Evolutionary conservation across 2,329 filamentous ascomycete genomes (phyloP).

Genomic region (Fusarium palustre): DNA sequence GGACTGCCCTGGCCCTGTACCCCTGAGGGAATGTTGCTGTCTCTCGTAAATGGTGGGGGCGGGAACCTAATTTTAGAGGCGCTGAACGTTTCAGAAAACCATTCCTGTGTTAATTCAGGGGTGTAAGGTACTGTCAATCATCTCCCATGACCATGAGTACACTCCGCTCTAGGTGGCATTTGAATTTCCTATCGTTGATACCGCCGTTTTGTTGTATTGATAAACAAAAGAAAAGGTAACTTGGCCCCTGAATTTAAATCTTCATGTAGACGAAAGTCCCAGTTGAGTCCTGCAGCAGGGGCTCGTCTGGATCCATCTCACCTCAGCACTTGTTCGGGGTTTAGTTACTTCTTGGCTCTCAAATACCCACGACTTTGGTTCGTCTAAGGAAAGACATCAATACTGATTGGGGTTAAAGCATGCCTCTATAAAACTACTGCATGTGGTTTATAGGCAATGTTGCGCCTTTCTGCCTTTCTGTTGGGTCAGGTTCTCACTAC

Average conservation of each 20-base stretch:
- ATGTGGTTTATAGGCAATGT: not conserved
- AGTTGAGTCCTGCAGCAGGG: not conserved
- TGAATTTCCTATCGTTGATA: not conserved
- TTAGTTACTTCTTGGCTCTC: conserved; percentile 1
- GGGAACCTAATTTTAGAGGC: conserved; percentile 38
- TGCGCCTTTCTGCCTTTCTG: not conserved
- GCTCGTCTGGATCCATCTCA: conserved; percentile 4
- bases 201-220: not conserved
- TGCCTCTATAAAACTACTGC: not conserved
- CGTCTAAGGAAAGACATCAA: not conserved
- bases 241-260: not conserved
- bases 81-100: conserved; percentile 33
- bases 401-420: not conserved
- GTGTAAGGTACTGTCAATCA: conserved; percentile 4
- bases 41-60: conserved; percentile 32
- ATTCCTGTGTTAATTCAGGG: conserved; percentile 31
- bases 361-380: not conserved
- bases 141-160: conserved; percentile 5
- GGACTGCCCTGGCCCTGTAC: conserved; percentile 3
- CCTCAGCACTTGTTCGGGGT: conserved; percentile 23
- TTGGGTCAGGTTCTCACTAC: not conserved
- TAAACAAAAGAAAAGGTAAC: not conserved
- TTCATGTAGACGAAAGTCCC: not conserved
- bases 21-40: conserved; percentile 28
- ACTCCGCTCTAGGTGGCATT: not conserved